Percentiles rank a stretch among this genome's conserved stretches.
phyloP scores from a whole-genome alignment of 176 grass and related monocot species.

The Guadua angustifolia region DNA sequence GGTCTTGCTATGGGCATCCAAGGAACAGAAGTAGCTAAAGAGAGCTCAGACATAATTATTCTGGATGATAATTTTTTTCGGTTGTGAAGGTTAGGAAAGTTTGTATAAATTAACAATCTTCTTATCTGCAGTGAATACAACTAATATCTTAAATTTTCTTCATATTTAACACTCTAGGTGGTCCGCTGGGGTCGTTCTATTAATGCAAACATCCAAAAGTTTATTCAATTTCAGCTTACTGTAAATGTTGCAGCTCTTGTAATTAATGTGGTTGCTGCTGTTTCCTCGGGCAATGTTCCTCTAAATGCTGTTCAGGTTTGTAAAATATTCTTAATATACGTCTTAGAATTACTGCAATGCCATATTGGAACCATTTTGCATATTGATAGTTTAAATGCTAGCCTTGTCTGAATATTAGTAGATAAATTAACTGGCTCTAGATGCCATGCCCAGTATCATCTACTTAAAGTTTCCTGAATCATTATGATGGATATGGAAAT shows the following conservation, averaged over 20 bases:
- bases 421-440: background rate
- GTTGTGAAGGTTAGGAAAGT: slow-evolving; percentile 79
- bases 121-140: slow-evolving; percentile 7
- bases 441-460: background rate
- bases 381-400: slow-evolving; percentile 28
- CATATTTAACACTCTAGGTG: slow-evolving; percentile 61
- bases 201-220: slow-evolving; percentile 98
- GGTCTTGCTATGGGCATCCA: slow-evolving; percentile 97
- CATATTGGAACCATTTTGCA: background rate
- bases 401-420: slow-evolving; percentile 28
- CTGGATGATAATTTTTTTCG: slow-evolving; percentile 94
- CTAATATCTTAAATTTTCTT: slow-evolving; percentile 11
- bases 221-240: slow-evolving; percentile 98
- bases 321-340: slow-evolving; percentile 22
- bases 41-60: slow-evolving; percentile 98
- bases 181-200: slow-evolving; percentile 97
- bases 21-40: slow-evolving; percentile 99
- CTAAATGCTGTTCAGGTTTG: slow-evolving; percentile 97
- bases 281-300: slow-evolving; percentile 92
- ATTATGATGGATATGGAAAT: slow-evolving; percentile 19
- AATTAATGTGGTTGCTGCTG: slow-evolving; percentile 93
- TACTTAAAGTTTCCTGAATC: slow-evolving; percentile 13
- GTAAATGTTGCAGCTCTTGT: slow-evolving; percentile 96
- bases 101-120: slow-evolving; percentile 38
- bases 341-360: background rate